Evolutionary conservation across 1,284 basidiomycete species (phyloP), one percentile per base, ranked within the genome.

Genomic region (Ceratorhiza oryzae-sativae): DNA sequence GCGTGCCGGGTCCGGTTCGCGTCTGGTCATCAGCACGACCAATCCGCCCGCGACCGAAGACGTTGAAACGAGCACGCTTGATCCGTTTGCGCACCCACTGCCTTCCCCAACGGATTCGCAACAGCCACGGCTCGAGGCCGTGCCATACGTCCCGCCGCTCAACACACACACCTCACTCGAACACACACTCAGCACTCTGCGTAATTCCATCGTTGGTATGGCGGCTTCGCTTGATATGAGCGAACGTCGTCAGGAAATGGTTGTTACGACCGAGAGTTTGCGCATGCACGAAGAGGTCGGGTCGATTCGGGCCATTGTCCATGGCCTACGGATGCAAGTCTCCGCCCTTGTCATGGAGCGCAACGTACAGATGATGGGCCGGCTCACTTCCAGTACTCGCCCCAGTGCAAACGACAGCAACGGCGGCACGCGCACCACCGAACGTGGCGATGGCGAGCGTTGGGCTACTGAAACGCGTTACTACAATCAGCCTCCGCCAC

Each of bases 271-370:
- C 70, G 92, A 93, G 79, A 86, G 84, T 51, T 82, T 92, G 77
- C 83, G 92, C 60, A 82, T 90, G 60, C 87, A 87, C 63, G 93
- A 94, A 76, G 93, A 95, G 78, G 84, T 94, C 32, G 87, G 88
- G 72, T 87, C 88, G 10, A 77, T 95, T 71, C 84, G 90, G 71
- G 90, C 87, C 23, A 89, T 87, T 63, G 84, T 94, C 53, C 89
- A 92, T 74, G 91, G 92, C 0, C 80, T 95, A 73, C 84, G 93
- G 56, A 91, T 93, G 86, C 93, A 93, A 84, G 88, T 91, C 74
- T 30, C 83, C 79, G 36, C 42, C 60, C 84, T 90, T 73, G 86
- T 90, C 86, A 86, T 89, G 86, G 87, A 89, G 55, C 82, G 88
- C 71, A 88, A 88, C 78, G 84, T 84, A 8, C 85, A 86, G 74